A percentile compares a stretch with the other conserved stretches of the same genome.
These are phyloP conservation scores for Termitomyces sp. DNA, from an alignment of 768 basidiomycete species.

Conservation along the genomic window DNA sequence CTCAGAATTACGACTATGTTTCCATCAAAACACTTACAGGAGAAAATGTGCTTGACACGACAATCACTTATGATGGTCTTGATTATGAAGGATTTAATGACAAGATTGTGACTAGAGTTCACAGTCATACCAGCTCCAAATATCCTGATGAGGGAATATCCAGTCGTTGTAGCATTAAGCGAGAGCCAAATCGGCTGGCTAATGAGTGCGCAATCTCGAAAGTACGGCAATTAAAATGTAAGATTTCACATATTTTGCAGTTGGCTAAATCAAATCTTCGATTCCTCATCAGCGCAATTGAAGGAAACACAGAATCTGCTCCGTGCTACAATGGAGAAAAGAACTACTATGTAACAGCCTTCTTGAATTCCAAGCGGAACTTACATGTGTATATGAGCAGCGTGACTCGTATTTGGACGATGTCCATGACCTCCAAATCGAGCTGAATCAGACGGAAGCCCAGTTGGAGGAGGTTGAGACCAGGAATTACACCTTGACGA, in stretches of 20 bases:
- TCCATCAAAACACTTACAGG: neutral
- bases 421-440: neutral
- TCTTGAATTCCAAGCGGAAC: neutral
- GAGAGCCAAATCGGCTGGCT: neutral
- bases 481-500: neutral
- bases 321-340: neutral
- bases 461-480: conserved; percentile 4
- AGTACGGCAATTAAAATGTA: neutral
- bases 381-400: neutral
- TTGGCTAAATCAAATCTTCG: neutral
- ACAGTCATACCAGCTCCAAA: neutral
- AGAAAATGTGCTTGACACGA: neutral
- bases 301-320: neutral
- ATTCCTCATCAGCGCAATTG: neutral
- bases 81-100: neutral
- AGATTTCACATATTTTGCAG: neutral
- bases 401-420: neutral
- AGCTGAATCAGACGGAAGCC: neutral
- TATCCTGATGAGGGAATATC: neutral
- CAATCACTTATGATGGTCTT: neutral
- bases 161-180: neutral
- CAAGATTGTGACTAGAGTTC: neutral
- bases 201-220: neutral
- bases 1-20: neutral
- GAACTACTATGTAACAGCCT: neutral